Percentiles rank a stretch among this genome's conserved stretches.
phyloP scores from a whole-genome alignment of 2,329 filamentous ascomycete genomes.

The Hyphodiscus sp. region DNA sequence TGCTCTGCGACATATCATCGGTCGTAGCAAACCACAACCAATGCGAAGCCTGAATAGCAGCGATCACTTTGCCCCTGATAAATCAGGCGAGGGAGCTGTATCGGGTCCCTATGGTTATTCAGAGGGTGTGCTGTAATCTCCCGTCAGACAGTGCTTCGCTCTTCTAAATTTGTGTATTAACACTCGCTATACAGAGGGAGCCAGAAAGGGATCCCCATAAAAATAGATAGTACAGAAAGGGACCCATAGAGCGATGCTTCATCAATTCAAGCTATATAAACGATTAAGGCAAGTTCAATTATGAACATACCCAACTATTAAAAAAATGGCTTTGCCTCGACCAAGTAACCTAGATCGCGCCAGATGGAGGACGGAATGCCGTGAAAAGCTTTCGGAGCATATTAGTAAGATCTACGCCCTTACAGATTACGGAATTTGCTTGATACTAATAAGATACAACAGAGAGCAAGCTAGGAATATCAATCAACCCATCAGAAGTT shows the following conservation, averaged over 20 bases:
- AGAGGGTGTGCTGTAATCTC: too few relatives aligned
- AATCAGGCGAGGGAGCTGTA: too few relatives aligned
- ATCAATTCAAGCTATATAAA: not conserved
- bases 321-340: not conserved
- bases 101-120: too few relatives aligned
- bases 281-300: not conserved
- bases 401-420: slow-evolving; percentile 3
- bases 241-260: not conserved
- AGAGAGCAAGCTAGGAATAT: slow-evolving; percentile 3
- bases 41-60: too few relatives aligned
- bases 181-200: too few relatives aligned
- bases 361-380: not conserved
- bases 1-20: too few relatives aligned
- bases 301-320: not conserved
- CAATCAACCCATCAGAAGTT: slow-evolving; percentile 2
- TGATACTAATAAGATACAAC: slow-evolving; percentile 3
- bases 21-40: too few relatives aligned
- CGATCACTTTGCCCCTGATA: too few relatives aligned
- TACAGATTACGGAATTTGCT: not conserved
- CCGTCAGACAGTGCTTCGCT: too few relatives aligned
- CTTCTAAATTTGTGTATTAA: too few relatives aligned
- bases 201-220: slow-evolving; percentile 3
- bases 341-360: slow-evolving; percentile 1
- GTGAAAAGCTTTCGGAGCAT: slow-evolving; percentile 3
- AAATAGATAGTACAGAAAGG: not conserved